Base-by-base conservation (phyloP, 257 asterid species). In the Plantago major region DNA sequence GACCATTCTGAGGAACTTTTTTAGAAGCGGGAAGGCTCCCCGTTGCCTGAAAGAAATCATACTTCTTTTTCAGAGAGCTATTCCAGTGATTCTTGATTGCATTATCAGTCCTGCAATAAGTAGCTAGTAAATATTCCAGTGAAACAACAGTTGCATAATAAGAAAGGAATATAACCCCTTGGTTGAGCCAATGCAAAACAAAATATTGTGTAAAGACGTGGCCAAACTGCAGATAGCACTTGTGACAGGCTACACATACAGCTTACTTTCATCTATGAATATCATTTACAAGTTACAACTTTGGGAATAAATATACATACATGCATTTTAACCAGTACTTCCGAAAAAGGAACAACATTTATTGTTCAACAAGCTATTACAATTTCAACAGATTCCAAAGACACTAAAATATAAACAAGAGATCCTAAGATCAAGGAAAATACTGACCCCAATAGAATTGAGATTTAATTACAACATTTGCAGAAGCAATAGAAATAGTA, bases 1-100 rank as follows among this genome's bases (percentile, higher is more conserved):
- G 66, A 66, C 85, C 79, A 71, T 73, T 74, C 66, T 65, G 77
- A 46, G 67, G 50, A 67, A 65, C 71, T 60, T 48, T 79, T 73
- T 82, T 88, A 52, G 90, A 73, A 63, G 67, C 80, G 18, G 95
- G 96, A 62, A 92, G 95, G 72, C 80, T 89, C 54, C 96, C 99
- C 13, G 97, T 89, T 55, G 93, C 93, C 69, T 79, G 62, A 80
- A 86, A 89, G 76, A 89, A 83, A 73, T 92, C 97, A n/a, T 78
- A 64, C 81, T 89, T 92, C 79, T 92, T 92, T 82, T 85, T 92
- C 73, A 92, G 72, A 72, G 97, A 92, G 79, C 99, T 92, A 67
- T 92, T 92, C 99, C 99, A 92, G 71, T 92, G 99, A 81, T 92
- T 92, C 91, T 92, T 92, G 79, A 92, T 89, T 66, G 96, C 89